These are phyloP conservation scores for Pseudopithomyces maydicus DNA, from an alignment of 2,329 filamentous ascomycete species.

Conservation along the genomic window DNA sequence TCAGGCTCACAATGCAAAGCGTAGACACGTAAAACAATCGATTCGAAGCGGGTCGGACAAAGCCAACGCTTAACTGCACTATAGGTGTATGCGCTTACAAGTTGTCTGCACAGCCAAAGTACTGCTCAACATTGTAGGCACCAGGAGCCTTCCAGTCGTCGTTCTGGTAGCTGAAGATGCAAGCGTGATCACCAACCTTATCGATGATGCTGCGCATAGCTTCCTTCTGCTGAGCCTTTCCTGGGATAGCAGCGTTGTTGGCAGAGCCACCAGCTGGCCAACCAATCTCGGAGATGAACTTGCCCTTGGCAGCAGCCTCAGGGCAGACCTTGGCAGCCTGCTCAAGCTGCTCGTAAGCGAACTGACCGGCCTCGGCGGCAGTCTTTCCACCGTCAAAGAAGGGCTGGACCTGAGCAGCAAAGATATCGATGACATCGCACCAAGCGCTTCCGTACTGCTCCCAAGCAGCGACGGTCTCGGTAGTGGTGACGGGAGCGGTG, in stretches of 20 bases:
- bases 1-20: conserved; percentile 12
- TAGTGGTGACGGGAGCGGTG: conserved; percentile 74
- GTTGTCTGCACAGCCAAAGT: conserved; percentile 71
- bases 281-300: conserved; percentile 86
- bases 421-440: conserved; percentile 76
- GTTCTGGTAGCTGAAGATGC: conserved; percentile 81
- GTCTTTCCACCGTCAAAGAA: conserved; percentile 82
- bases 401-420: conserved; percentile 87
- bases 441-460: conserved; percentile 64
- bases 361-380: conserved; percentile 72
- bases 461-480: conserved; percentile 83
- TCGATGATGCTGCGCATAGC: conserved; percentile 75
- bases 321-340: conserved; percentile 73
- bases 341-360: conserved; percentile 74
- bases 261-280: conserved; percentile 75
- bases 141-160: conserved; percentile 82
- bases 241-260: conserved; percentile 76
- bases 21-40: conserved; percentile 24
- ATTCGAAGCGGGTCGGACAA: neutral
- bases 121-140: conserved; percentile 74
- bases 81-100: conserved; percentile 29
- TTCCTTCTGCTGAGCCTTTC: conserved; percentile 66
- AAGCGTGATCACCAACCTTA: conserved; percentile 68
- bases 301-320: conserved; percentile 61
- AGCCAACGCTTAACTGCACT: neutral